phyloP scores from a whole-genome alignment of 2,329 filamentous ascomycete genomes.

The Beauveria sp. region DNA sequence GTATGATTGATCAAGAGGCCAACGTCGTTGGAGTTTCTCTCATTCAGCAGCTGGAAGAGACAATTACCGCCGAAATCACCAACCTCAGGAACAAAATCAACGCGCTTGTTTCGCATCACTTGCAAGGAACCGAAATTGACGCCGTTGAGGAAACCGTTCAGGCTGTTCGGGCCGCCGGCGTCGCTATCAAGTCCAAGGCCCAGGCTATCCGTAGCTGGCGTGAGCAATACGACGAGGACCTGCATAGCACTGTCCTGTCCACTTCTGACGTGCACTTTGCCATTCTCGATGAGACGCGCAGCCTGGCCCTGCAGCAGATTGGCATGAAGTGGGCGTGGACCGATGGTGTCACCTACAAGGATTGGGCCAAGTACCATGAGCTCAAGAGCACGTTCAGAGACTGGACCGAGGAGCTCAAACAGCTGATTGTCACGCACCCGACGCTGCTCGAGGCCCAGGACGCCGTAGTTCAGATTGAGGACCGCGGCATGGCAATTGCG shows the following conservation, averaged over 20 bases:
- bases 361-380: constrained; percentile 92
- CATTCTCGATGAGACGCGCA: constrained; percentile 74
- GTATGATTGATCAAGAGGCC: constrained; percentile 56
- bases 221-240: constrained; percentile 60
- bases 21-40: constrained; percentile 58
- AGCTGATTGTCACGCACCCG: constrained; percentile 66
- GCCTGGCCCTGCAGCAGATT: constrained; percentile 81
- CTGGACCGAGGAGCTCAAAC: constrained; percentile 77
- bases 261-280: constrained; percentile 74
- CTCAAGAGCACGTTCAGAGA: constrained; percentile 74
- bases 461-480: constrained; percentile 62
- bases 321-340: constrained; percentile 95
- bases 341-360: constrained; percentile 90
- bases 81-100: constrained; percentile 62
- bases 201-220: constrained; percentile 73
- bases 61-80: constrained; percentile 54
- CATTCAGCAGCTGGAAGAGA: constrained; percentile 59
- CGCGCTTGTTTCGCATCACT: constrained; percentile 51
- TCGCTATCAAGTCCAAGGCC: constrained; percentile 68
- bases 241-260: constrained; percentile 58
- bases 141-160: constrained; percentile 35
- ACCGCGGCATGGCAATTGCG: constrained; percentile 72
- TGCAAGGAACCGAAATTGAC: constrained; percentile 34
- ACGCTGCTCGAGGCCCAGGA: constrained; percentile 61
- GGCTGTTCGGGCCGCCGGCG: constrained; percentile 58